Evolutionary conservation across 1,139 yeast species (phyloP), one percentile per base, ranked within the genome.

Genomic region (Debaryomyces udenii): DNA sequence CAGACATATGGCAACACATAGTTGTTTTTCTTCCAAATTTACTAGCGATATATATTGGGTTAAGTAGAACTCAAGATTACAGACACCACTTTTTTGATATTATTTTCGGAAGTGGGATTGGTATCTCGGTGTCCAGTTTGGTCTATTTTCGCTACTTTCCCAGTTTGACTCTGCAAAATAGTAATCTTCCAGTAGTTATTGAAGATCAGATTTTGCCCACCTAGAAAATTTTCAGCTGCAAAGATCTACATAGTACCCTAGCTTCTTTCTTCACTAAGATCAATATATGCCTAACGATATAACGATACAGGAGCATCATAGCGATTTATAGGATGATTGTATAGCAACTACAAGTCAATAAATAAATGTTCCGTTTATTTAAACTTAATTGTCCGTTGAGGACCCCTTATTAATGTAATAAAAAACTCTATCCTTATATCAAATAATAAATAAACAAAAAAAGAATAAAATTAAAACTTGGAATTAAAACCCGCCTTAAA

Each of bases 21-120:
- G 6, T 55, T 6, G 39, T 40, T 5, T 39, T 47, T 3, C 40
- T 49, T 11, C 66, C 67, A 2, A 16, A 55, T 11, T 24, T 56
- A 9, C 41, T 57, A 14, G 84, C 86, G 0, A 51, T 69, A 2
- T 76, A 78, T 52, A 70, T 82, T 44, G 84, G 85, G 0, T 59
- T 81, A 42, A 76, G 83, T 40, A 66, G 88, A 48, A 78, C 84
- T 11, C 85, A 82, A 53, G 95, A 87, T 56, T 86, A 85, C 57
- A 69, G 91, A 53, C 96, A 87, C 55, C 90, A 86, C 58, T 83
- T 81, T 53, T 64, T 77, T 27, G 96, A 87, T 57, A 76, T 87
- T 14, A 49, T 78, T 2, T 59, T 79, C 37, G 96, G 96, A 1
- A 49, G 39, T 15, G 27, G 13, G 10, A 69, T 45, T 69, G 80